Conservation (phyloP, 768 basidiomycete species). For the Rhizopogon rudus region DNA sequence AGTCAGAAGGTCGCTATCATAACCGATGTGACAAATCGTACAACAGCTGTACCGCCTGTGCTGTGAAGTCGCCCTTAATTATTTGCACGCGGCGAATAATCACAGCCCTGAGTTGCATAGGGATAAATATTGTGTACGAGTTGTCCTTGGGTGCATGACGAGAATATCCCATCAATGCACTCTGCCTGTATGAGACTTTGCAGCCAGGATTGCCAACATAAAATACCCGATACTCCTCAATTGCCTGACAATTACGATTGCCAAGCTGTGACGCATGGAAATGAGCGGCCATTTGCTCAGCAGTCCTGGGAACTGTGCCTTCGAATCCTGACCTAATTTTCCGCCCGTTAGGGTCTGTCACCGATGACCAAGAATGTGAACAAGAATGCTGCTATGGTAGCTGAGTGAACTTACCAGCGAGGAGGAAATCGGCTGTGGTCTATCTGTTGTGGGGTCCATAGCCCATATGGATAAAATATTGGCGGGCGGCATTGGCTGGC, state of each 20-base stretch:
- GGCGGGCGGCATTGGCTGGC: conserved; percentile 41
- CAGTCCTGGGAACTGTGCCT: conserved; percentile 41
- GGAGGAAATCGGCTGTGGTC: conserved; percentile 58
- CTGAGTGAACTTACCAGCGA: conserved; percentile 27
- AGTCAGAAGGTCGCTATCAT: conserved; percentile 9
- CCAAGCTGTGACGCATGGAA: conserved; percentile 39
- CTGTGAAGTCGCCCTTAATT: conserved; percentile 34
- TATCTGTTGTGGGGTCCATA: conserved; percentile 50
- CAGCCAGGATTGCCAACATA: conserved; percentile 42
- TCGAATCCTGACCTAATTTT: conserved; percentile 38
- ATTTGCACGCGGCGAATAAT: conserved; percentile 41
- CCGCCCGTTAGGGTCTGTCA: conserved; percentile 59
- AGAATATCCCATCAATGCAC: conserved; percentile 48
- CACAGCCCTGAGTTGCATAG: conserved; percentile 39
- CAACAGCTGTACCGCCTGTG: conserved; percentile 31
- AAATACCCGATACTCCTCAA: conserved; percentile 37
- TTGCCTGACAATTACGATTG: conserved; percentile 38
- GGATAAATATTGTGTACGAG: conserved; percentile 41
- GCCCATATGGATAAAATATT: conserved; percentile 55
- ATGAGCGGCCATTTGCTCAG: conserved; percentile 51
- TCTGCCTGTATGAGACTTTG: conserved; percentile 38
- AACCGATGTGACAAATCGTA: conserved; percentile 19
- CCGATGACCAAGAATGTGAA: conserved; percentile 18
- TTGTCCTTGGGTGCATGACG: conserved; percentile 35
- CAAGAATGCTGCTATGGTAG: not conserved